Conservation (phyloP, 2,329 filamentous ascomycete species). For the Fusarium odoratissimum region DNA sequence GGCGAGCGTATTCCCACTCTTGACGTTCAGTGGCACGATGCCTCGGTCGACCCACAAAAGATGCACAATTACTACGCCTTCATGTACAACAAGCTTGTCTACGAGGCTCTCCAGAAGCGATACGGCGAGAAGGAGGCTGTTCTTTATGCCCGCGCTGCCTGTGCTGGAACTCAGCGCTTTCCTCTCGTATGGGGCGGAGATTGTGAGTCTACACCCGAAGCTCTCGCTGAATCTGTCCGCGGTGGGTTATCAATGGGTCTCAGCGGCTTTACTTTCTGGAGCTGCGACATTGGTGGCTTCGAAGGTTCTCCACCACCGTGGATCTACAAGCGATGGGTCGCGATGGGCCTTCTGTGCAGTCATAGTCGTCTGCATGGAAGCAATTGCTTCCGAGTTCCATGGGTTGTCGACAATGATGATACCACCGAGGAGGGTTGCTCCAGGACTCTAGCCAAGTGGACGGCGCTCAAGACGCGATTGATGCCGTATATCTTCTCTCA, state of each 20-base stretch:
- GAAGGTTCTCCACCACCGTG: slow-evolving; percentile 74
- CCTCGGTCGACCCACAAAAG: slow-evolving; percentile 66
- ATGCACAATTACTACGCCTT: slow-evolving; percentile 87
- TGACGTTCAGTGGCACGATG: slow-evolving; percentile 73
- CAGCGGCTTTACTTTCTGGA: slow-evolving; percentile 75
- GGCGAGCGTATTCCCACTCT: slow-evolving; percentile 76
- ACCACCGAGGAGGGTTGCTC: slow-evolving; percentile 65
- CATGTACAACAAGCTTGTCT: slow-evolving; percentile 77
- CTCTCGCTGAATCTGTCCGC: slow-evolving; percentile 77
- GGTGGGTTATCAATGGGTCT: slow-evolving; percentile 73
- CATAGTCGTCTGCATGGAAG: slow-evolving; percentile 74
- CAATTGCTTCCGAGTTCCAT: too few species aligned
- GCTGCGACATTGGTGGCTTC: slow-evolving; percentile 77
- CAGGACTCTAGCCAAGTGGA: slow-evolving; percentile 60
- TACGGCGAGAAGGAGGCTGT: slow-evolving; percentile 67
- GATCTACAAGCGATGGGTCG: slow-evolving; percentile 83
- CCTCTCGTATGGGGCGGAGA: slow-evolving; percentile 80
- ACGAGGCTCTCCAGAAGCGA: slow-evolving; percentile 70
- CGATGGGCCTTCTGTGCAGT: slow-evolving; percentile 77
- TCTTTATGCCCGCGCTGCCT: slow-evolving; percentile 73
- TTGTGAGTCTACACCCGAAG: slow-evolving; percentile 78
- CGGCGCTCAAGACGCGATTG: slow-evolving; percentile 61
- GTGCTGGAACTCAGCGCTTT: slow-evolving; percentile 75
- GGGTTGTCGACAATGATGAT: slow-evolving; percentile 70
- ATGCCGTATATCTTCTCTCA: slow-evolving; percentile 65